Evolutionary conservation across 2,329 filamentous ascomycete genomes (phyloP), one percentile per base, ranked within the genome.

Genomic region (Penicillium concentricum): DNA sequence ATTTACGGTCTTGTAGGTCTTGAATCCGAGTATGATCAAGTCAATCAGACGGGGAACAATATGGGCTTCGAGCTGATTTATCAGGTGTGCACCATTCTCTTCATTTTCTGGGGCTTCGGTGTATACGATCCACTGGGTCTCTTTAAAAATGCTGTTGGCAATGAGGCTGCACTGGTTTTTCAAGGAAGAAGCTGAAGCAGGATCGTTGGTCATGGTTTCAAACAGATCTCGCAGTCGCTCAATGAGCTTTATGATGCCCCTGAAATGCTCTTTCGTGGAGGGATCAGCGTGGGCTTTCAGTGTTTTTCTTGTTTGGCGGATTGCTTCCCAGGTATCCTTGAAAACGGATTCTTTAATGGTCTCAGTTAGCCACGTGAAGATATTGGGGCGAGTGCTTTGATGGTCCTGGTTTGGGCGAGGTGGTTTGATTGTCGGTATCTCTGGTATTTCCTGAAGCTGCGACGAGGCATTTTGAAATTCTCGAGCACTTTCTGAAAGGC

Each of bases 21-120:
- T 45, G 54, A 65, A 66, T 22, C 51, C 56, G n/a, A 51, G 44
- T 12, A 52, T 41, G 2, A 58, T n/a, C 20, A 64, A 30, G 10
- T 53, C 56, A 28, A 61, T 56, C 10, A 65, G 30, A 12, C 46
- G 51, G 12, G 61, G 52, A 15, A 62, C 22, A 9, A 65, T 37
- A 34, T 66, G 47, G 6, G 58, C 62, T 47, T 66, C 61, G 26
- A 63, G 50, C 16, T 65, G 54, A 52, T 62, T 52, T 5, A 63
- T 32, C 16, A 61, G 37, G 2, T 41, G 5, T n/a, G 26, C 48
- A 18, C 48, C 38, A 24, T 57, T 38, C 5, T 49, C n/a, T 12
- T 44, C 34, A 18, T 38, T 18, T 22, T 55, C 56, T 10, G 52
- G 41, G 16, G 60, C 56, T 49, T 58, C 55, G 5, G 52, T 50